Conservation (phyloP, 805 yeast genomes). For the Metschnikowia peoriensis region DNA sequence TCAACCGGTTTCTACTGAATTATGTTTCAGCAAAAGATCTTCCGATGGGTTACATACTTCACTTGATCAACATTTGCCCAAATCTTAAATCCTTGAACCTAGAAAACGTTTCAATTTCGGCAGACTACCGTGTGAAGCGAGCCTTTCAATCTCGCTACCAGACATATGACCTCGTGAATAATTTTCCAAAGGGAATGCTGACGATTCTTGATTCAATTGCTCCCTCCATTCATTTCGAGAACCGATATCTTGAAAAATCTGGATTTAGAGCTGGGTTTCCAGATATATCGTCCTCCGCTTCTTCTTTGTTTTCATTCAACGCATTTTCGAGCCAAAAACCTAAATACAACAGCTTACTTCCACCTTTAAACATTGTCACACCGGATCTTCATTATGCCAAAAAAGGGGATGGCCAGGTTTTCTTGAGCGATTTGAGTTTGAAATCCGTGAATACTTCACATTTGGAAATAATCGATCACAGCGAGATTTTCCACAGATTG, state of each 20-base stretch:
- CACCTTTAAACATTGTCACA: constrained; percentile 31
- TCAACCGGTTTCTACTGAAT: constrained; percentile 57
- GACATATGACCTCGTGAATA: constrained; percentile 38
- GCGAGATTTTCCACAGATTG: constrained; percentile 26
- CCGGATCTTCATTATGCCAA: constrained; percentile 25
- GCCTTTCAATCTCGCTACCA: constrained; percentile 35
- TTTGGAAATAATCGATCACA: constrained; percentile 31
- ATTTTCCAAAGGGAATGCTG: constrained; percentile 34
- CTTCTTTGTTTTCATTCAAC: constrained; percentile 22
- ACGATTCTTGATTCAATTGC: constrained; percentile 22
- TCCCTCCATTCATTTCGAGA: constrained; percentile 3
- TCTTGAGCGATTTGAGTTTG: constrained; percentile 40
- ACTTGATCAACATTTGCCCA: constrained; percentile 64
- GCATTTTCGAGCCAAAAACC: constrained; percentile 29
- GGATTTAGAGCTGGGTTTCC: not conserved
- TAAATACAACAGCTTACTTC: constrained; percentile 38
- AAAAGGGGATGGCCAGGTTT: constrained; percentile 30
- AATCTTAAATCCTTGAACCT: constrained; percentile 56
- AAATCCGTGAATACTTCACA: constrained; percentile 36
- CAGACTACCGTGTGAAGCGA: constrained; percentile 58
- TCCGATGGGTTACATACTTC: constrained; percentile 75
- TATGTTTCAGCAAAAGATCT: constrained; percentile 70
- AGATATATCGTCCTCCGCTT: constrained; percentile 10
- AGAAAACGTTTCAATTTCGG: constrained; percentile 59
- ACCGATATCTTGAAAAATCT: not conserved